Conservation (phyloP, 495 filamentous ascomycete genomes). For the Hyaloscypha bicolor region DNA sequence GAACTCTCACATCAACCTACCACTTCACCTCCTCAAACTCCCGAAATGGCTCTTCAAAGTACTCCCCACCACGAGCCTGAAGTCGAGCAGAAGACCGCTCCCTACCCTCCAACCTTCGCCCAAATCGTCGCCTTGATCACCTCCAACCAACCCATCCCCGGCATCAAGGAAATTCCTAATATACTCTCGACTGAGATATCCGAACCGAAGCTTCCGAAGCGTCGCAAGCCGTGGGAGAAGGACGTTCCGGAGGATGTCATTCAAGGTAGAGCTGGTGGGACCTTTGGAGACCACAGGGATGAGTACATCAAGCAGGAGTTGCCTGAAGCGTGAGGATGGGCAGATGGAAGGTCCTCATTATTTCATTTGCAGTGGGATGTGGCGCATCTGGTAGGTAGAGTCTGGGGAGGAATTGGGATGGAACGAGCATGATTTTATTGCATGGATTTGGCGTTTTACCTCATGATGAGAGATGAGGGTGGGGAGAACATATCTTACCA, state of each 20-base stretch:
- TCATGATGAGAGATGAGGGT: background rate
- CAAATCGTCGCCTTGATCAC: constrained; percentile 89
- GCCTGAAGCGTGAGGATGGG: constrained; percentile 13
- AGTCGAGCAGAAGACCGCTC: constrained; percentile 25
- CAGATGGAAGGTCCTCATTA: background rate
- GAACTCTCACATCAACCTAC: background rate
- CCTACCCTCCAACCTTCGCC: constrained; percentile 85
- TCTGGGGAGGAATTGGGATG: background rate
- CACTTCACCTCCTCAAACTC: constrained; percentile 1
- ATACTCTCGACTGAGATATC: constrained; percentile 68
- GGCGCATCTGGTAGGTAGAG: background rate
- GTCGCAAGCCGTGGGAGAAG: constrained; percentile 84
- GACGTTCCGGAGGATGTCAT: constrained; percentile 34
- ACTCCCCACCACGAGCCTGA: constrained; percentile 4
- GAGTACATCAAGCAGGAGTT: constrained; percentile 29
- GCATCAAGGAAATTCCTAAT: constrained; percentile 87
- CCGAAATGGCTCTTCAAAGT: background rate
- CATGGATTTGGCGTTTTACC: background rate
- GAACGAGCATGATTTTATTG: background rate
- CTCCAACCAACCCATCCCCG: constrained; percentile 80
- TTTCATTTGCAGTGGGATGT: background rate
- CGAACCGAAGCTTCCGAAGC: constrained; percentile 48
- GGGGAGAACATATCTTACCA: background rate
- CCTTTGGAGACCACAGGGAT: constrained; percentile 33
- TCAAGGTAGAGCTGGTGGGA: constrained; percentile 16